Percentiles rank a stretch among this genome's conserved stretches.
These are phyloP conservation scores for Fraxinus paxiana DNA, from an alignment of 305 asterid species.

Conservation along the genomic window DNA sequence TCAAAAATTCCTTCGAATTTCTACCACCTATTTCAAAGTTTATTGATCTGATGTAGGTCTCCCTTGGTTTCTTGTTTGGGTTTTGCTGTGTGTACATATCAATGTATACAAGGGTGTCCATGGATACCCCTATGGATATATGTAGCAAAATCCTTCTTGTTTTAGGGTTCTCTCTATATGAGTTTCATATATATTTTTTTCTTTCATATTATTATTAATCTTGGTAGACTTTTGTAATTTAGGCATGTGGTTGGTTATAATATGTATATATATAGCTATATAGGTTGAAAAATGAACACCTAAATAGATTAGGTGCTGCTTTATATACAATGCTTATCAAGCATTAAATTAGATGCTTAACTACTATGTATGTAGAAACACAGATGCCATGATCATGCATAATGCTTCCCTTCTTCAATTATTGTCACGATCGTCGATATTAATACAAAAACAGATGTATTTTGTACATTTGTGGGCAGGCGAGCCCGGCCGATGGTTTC, in stretches of 20 bases:
- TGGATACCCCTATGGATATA: no score
- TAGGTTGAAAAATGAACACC: neutral
- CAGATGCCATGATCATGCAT: neutral
- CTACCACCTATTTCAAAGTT: neutral
- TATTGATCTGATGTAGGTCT: neutral
- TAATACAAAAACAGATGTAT: neutral
- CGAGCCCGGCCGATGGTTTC: neutral
- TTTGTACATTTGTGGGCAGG: neutral
- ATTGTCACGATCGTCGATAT: neutral
- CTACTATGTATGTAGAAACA: neutral
- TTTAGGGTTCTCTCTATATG: neutral
- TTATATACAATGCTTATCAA: neutral
- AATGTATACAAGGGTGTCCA: no score
- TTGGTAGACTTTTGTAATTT: neutral
- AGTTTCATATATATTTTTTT: neutral
- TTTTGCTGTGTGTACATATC: no score
- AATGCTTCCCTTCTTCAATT: neutral
- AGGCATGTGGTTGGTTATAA: neutral
- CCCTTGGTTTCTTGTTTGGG: neutral
- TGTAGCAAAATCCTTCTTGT: neutral
- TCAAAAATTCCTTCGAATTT: neutral
- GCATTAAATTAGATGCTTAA: neutral
- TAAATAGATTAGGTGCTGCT: neutral
- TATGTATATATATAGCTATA: neutral
- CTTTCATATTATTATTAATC: neutral